These are phyloP conservation scores for Leccinum aurantiacum DNA, from an alignment of 768 basidiomycete species.

Conservation along the genomic window DNA sequence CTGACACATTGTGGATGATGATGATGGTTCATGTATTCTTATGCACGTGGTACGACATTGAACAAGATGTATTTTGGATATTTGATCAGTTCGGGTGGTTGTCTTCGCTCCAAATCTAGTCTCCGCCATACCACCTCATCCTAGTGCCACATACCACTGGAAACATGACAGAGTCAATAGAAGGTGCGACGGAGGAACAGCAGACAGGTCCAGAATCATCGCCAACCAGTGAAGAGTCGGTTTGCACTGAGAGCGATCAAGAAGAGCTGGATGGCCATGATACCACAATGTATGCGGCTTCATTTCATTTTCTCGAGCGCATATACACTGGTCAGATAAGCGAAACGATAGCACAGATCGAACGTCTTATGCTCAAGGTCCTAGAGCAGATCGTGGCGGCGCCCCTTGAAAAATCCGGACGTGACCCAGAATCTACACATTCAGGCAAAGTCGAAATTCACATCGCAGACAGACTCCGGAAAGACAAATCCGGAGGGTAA, in stretches of 20 bases:
- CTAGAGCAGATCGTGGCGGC: slow-evolving; percentile 31
- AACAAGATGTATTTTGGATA: not conserved
- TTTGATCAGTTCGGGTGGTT: not conserved
- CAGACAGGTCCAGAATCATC: not conserved
- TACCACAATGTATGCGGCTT: slow-evolving; percentile 8
- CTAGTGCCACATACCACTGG: not conserved
- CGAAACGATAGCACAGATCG: slow-evolving; percentile 29
- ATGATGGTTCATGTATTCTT: slow-evolving; percentile 16
- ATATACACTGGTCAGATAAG: slow-evolving; percentile 15
- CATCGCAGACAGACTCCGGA: slow-evolving; percentile 37
- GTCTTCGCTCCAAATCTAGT: too few relatives aligned
- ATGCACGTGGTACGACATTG: not conserved
- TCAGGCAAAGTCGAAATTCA: slow-evolving; percentile 34
- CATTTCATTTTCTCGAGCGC: not conserved
- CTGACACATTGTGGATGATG: slow-evolving; percentile 12
- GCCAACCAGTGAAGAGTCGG: not conserved
- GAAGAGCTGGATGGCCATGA: slow-evolving; percentile 14
- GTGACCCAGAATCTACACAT: not conserved
- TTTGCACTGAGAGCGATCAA: slow-evolving; percentile 7
- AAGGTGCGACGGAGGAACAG: not conserved
- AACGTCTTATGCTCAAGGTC: slow-evolving; percentile 31
- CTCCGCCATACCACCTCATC: not conserved
- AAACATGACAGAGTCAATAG: not conserved
- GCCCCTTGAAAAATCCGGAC: slow-evolving; percentile 11
- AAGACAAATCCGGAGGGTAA: slow-evolving; percentile 32